These are phyloP conservation scores for Xylaria bambusicola DNA, from an alignment of 495 filamentous ascomycete species.

Conservation along the genomic window DNA sequence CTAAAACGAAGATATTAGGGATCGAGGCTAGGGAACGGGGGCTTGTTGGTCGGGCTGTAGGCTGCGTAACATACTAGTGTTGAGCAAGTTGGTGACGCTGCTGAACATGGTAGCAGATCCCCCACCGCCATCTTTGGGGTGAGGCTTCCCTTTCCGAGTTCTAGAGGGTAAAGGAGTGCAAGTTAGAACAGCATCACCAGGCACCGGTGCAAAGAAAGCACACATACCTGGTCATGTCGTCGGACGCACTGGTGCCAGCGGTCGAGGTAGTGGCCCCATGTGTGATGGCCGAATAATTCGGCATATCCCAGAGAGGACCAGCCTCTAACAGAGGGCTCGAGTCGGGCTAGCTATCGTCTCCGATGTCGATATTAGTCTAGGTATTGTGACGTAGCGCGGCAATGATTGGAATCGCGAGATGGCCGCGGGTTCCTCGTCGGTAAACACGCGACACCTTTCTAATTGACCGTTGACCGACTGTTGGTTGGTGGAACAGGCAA, in stretches of 20 bases:
- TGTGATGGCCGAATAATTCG: slow-evolving; percentile 45
- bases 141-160: slow-evolving; percentile 37
- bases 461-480: too few relatives aligned
- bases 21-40: background rate
- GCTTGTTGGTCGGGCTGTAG: background rate
- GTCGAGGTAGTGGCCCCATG: slow-evolving; percentile 33
- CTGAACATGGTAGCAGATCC: slow-evolving; percentile 87
- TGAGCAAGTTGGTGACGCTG: slow-evolving; percentile 92
- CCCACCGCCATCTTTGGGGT: slow-evolving; percentile 40
- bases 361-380: background rate
- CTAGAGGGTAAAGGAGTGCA: slow-evolving; percentile 16
- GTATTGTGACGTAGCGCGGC: background rate
- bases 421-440: too few relatives aligned
- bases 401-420: too few relatives aligned
- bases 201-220: background rate
- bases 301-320: slow-evolving; percentile 36
- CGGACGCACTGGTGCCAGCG: slow-evolving; percentile 27
- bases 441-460: too few relatives aligned
- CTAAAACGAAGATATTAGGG: slow-evolving; percentile 42
- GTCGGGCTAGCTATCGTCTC: background rate
- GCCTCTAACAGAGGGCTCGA: slow-evolving; percentile 8
- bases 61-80: slow-evolving; percentile 69
- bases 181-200: slow-evolving; percentile 8
- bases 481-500: too few relatives aligned
- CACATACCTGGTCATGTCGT: slow-evolving; percentile 44